phyloP scores from a whole-genome alignment of 2,329 filamentous ascomycete species.

The Aureobasidium namibiae region DNA sequence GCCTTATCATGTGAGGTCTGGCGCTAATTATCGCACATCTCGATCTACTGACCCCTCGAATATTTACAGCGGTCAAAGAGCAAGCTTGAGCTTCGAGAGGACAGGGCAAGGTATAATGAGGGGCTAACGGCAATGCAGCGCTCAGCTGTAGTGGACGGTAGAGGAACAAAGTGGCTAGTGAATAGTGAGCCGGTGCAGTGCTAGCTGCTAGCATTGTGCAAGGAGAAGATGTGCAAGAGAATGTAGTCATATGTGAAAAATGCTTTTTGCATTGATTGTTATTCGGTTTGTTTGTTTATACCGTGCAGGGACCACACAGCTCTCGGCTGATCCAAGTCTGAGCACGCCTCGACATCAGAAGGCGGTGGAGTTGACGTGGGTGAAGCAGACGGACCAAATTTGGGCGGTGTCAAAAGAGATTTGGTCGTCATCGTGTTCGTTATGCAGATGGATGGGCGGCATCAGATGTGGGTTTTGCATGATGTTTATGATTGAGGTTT shows the following conservation, averaged over 20 bases:
- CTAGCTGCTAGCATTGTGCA: neutral
- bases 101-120: constrained; percentile 6
- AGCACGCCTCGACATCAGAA: neutral
- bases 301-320: neutral
- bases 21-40: neutral
- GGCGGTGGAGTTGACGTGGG: neutral
- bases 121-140: constrained; percentile 1
- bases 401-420: constrained; percentile 2
- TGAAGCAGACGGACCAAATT: constrained; percentile 5
- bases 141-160: constrained; percentile 2
- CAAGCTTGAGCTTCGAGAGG: neutral
- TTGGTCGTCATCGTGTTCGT: constrained; percentile 5
- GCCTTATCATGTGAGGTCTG: neutral
- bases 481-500: neutral
- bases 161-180: constrained; percentile 3
- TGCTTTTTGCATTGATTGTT: neutral
- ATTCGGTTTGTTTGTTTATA: neutral
- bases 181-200: neutral
- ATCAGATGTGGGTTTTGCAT: neutral
- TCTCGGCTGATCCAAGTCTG: neutral
- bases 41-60: neutral
- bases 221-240: neutral
- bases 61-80: neutral
- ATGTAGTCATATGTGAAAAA: neutral
- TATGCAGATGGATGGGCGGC: neutral